Conservation (phyloP, 768 basidiomycete genomes). For the Mycena rosella region DNA sequence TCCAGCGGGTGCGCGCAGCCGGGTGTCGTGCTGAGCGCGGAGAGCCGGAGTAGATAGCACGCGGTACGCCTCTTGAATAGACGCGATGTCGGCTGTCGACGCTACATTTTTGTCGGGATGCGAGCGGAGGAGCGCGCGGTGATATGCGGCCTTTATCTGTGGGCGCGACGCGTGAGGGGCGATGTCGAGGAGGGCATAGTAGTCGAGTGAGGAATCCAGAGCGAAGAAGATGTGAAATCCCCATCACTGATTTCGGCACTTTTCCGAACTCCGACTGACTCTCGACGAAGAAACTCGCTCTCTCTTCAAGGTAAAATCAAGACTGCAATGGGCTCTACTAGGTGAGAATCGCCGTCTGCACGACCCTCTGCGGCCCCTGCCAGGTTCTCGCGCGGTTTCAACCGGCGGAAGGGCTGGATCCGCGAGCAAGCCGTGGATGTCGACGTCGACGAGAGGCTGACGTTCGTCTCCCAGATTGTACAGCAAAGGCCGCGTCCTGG, state of each 20-base stretch:
- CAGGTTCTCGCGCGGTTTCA: background rate
- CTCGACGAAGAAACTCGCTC: background rate
- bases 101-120: slow-evolving; percentile 73
- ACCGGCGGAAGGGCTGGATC: slow-evolving; percentile 24
- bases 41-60: slow-evolving; percentile 65
- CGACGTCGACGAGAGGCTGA: slow-evolving; percentile 19
- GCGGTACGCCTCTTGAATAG: slow-evolving; percentile 76
- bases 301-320: slow-evolving; percentile 5
- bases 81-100: slow-evolving; percentile 57
- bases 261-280: too few species aligned
- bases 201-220: slow-evolving; percentile 50
- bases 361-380: background rate
- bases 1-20: slow-evolving; percentile 38
- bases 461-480: slow-evolving; percentile 75
- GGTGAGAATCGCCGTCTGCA: slow-evolving; percentile 10
- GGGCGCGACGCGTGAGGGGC: slow-evolving; percentile 59
- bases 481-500: slow-evolving; percentile 95
- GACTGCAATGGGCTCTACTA: slow-evolving; percentile 31
- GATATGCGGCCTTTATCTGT: slow-evolving; percentile 75
- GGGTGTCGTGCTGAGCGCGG: slow-evolving; percentile 65
- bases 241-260: too few species aligned
- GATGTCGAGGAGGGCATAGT: slow-evolving; percentile 71
- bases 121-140: slow-evolving; percentile 65
- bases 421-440: slow-evolving; percentile 4
- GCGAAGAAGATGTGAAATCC: too few species aligned